These are phyloP conservation scores for Fraxinus xanthoxyloides DNA, from an alignment of 305 asterid species.

Conservation along the genomic window DNA sequence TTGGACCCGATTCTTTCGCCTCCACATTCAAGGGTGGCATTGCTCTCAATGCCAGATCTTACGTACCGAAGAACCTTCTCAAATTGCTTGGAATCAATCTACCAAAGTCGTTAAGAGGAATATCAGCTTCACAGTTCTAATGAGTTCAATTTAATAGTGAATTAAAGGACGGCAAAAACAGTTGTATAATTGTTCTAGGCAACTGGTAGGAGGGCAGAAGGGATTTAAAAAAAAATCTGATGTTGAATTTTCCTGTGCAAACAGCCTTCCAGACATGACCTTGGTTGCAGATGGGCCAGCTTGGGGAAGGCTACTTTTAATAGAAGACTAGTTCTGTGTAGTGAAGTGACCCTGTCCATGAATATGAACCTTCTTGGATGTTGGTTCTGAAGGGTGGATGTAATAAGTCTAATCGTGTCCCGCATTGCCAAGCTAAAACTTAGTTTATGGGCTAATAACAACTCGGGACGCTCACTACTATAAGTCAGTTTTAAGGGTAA, in stretches of 20 bases:
- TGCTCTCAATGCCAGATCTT: constrained; percentile 58
- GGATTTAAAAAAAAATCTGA: neutral
- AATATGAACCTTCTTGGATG: neutral
- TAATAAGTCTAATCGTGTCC: neutral
- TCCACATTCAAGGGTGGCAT: constrained; percentile 92
- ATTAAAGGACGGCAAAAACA: neutral
- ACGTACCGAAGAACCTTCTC: constrained; percentile 73
- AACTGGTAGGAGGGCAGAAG: neutral
- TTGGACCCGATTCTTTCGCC: constrained; percentile 61
- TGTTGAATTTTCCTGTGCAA: neutral
- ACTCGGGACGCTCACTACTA: neutral
- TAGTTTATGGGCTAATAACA: neutral
- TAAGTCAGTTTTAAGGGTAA: neutral
- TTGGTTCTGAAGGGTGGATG: neutral
- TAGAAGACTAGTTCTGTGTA: neutral
- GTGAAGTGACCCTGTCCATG: neutral
- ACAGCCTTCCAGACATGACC: neutral
- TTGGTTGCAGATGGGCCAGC: neutral
- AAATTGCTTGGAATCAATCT: constrained; percentile 75
- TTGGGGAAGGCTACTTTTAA: neutral
- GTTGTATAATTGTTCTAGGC: neutral
- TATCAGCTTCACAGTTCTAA: neutral
- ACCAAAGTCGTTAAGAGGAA: constrained; percentile 7
- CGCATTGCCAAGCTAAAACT: neutral
- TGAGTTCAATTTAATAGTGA: neutral